Conservation (phyloP, 202 grass and related monocot species). For the Setaria italica region DNA sequence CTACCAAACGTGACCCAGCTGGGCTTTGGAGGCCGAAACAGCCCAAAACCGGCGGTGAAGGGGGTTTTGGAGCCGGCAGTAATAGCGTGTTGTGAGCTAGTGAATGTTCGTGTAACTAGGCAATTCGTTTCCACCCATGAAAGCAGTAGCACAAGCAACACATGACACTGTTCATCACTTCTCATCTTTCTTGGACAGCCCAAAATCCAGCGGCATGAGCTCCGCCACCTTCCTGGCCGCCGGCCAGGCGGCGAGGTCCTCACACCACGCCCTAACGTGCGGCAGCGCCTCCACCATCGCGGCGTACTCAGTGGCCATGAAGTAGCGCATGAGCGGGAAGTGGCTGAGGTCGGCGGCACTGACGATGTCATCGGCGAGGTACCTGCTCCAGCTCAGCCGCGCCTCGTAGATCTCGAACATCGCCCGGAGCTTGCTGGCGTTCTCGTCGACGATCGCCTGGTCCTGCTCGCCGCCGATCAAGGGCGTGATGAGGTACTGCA, state of each 20-base stretch:
- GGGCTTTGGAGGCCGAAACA: no score
- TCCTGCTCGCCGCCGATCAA: constrained; percentile 26
- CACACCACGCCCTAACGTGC: constrained; percentile 59
- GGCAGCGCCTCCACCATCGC: constrained; percentile 38
- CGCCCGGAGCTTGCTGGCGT: constrained; percentile 35
- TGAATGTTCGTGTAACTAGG: no score
- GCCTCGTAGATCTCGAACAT: constrained; percentile 57
- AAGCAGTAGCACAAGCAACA: no score
- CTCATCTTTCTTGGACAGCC: not conserved
- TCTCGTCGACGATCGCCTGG: constrained; percentile 38
- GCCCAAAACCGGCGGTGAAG: no score
- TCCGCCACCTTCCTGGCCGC: constrained; percentile 42
- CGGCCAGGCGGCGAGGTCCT: constrained; percentile 42
- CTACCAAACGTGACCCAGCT: no score
- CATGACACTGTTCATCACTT: not conserved
- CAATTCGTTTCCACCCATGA: no score
- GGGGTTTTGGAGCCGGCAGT: no score
- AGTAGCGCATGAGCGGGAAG: constrained; percentile 43
- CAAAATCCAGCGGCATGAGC: not conserved
- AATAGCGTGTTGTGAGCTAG: no score
- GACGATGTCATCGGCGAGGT: constrained; percentile 57
- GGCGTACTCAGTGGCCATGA: constrained; percentile 40
- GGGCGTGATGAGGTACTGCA: constrained; percentile 21
- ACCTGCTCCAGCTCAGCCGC: constrained; percentile 34
- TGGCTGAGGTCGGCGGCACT: constrained; percentile 64